These are phyloP conservation scores for Coemansia sp. DNA, from an alignment of 192 early-diverging fungal genomes.

Conservation along the genomic window DNA sequence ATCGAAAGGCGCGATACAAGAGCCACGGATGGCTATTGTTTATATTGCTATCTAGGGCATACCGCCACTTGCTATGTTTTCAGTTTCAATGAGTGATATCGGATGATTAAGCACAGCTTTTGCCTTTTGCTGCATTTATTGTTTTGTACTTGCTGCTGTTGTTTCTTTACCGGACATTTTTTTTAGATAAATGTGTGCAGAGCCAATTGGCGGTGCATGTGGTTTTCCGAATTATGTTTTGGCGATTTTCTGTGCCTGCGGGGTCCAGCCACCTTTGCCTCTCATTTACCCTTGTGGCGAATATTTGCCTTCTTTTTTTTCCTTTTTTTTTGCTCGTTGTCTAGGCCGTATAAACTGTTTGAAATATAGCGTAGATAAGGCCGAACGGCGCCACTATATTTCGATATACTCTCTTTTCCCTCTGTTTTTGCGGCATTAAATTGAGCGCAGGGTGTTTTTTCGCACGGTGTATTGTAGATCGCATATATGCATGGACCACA, in stretches of 20 bases:
- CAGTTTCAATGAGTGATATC: slow-evolving; percentile 12
- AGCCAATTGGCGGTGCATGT: neutral
- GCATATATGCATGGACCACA: slow-evolving; percentile 31
- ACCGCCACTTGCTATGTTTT: too few relatives aligned
- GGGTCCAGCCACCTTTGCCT: neutral
- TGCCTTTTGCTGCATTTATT: neutral
- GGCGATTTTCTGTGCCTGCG: neutral
- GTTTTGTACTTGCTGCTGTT: neutral
- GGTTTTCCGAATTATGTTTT: slow-evolving; percentile 1
- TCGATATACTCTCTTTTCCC: neutral
- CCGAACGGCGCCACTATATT: neutral
- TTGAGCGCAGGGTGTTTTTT: neutral
- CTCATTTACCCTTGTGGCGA: neutral
- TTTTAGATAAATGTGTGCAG: neutral
- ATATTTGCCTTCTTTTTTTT: neutral
- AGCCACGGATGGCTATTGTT: too few relatives aligned
- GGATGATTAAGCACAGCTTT: neutral
- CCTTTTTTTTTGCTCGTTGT: neutral
- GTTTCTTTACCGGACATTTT: neutral
- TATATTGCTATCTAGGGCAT: too few relatives aligned
- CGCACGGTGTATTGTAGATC: slow-evolving; percentile 2
- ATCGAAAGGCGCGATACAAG: too few relatives aligned
- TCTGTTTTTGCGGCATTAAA: neutral
- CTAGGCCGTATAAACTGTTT: neutral
- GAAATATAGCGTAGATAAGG: neutral